Evolutionary conservation across 208 protist species (phyloP).

Genomic region (Acanthamoeba sp.): DNA sequence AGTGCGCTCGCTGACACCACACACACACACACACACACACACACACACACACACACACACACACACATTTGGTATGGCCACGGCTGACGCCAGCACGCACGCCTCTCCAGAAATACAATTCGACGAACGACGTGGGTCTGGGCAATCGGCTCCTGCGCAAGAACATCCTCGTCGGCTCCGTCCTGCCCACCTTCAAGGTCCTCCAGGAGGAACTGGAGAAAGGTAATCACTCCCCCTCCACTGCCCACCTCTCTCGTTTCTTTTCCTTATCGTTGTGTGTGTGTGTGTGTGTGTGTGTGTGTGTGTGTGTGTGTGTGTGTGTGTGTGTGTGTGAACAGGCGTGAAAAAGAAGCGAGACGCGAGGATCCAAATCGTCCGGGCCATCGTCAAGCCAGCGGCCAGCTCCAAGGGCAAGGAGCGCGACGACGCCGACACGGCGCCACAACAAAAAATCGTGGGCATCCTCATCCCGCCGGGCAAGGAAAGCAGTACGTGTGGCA

Average conservation of each 20-base stretch:
- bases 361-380: slow-evolving; percentile 1
- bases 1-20: background rate
- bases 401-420: background rate
- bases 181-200: slow-evolving; percentile 41
- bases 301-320: no score
- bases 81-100: no score
- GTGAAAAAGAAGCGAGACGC: background rate
- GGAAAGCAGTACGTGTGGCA: background rate
- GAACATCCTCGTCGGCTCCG: background rate
- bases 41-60: no score
- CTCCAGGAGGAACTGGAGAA: slow-evolving; percentile 28
- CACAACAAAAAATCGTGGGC: slow-evolving; percentile 8
- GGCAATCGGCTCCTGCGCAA: slow-evolving; percentile 11
- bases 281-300: no score
- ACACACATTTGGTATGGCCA: background rate
- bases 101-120: background rate
- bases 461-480: slow-evolving; percentile 35
- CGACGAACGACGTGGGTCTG: background rate
- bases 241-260: background rate
- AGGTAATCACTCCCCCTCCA: background rate
- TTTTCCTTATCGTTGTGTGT: background rate
- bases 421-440: background rate
- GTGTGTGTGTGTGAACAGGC: no score
- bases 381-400: background rate
- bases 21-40: no score